Base-by-base conservation (phyloP, 2,329 filamentous ascomycete species). In the Penicillium crustosum region DNA sequence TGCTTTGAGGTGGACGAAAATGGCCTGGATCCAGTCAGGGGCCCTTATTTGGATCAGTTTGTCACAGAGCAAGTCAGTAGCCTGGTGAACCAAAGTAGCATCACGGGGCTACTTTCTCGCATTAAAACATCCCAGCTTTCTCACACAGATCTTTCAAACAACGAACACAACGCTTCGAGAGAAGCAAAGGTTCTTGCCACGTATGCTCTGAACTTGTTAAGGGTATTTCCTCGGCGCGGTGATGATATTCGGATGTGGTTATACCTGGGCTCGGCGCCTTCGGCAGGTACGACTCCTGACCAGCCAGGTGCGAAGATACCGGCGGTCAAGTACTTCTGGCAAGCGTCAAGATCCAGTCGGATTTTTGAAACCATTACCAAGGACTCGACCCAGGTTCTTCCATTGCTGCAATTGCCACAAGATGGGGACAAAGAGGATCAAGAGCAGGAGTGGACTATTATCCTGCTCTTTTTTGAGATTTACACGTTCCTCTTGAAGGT, bases 201-300 rank as follows among this genome's bases (percentile, higher is more conserved):
- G 29, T 97, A 96, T 70, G 91, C 92, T 3, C 80, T 97, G 39
- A 93, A 90, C 0, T 78, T 99, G 3, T 79, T 97, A 4, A 86
- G 90, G 58, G 93, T 92, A 66, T 97, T 97, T 64, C 92, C 93
- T 9, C 79, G 82, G 7, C 83, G 86, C 58, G 88, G 87, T 4
- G 93, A 97, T 68, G 92, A 97, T 58, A 95, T 97, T 59, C 88
- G 93, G 23, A 96, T 97, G 91, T 93, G 91, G 78, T 80, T 97
- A 0, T 97, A 94, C 69, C 82, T 94, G 41, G 90, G 91, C 0
- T 86, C 89, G 43, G 80, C 89, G 5, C 70, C 62, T 60, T 77
- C 63, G 21, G 59, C 76, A 69, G 51, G 73, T 68, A 64, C 76
- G 58, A 60, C 62, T 9, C 60, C 72, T 29, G 68, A 68, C 9